phyloP scores from a whole-genome alignment of 306 rosid genomes.

The Luffa aegyptiaca region DNA sequence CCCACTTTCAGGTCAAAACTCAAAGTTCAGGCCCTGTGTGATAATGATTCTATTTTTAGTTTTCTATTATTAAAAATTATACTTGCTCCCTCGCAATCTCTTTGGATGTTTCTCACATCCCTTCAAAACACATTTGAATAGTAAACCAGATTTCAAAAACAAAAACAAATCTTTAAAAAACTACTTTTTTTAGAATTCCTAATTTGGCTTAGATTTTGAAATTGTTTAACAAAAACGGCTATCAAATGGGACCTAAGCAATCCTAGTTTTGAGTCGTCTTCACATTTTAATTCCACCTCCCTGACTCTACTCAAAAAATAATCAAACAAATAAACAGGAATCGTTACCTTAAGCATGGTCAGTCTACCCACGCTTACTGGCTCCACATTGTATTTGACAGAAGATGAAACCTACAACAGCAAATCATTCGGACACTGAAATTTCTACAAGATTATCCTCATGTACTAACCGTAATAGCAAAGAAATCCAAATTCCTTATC shows the following conservation, averaged over 20 bases:
- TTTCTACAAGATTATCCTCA: neutral
- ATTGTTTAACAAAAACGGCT: neutral
- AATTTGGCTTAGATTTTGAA: neutral
- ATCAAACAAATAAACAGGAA: neutral
- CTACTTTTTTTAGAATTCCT: neutral
- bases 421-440: neutral
- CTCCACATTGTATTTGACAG: constrained; percentile 11
- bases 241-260: too few relatives aligned
- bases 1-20: neutral
- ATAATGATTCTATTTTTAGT: neutral
- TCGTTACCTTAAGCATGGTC: constrained; percentile 61
- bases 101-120: neutral
- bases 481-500: neutral
- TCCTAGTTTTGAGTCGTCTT: neutral
- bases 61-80: neutral
- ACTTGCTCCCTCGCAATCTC: neutral
- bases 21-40: neutral
- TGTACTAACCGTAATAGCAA: neutral
- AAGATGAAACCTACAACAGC: constrained; percentile 4
- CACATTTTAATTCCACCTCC: neutral
- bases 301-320: neutral
- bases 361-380: constrained; percentile 49
- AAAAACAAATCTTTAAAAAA: neutral
- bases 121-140: neutral
- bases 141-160: neutral